These are phyloP conservation scores for Leishmania braziliensis DNA, from an alignment of 208 protist genomes.

Conservation along the genomic window DNA sequence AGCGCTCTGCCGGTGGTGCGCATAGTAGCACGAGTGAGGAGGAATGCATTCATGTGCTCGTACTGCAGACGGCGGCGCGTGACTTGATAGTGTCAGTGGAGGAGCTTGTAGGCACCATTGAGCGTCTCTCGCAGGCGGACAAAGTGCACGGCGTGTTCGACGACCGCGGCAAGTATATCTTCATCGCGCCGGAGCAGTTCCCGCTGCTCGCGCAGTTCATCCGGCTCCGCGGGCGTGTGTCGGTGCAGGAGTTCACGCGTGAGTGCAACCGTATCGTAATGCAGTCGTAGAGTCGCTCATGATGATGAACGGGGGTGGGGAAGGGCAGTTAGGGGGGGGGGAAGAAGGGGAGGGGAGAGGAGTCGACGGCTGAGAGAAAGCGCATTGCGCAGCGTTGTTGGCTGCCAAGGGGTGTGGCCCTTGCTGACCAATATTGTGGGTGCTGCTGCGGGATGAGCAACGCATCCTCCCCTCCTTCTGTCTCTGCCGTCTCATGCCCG, in stretches of 20 bases:
- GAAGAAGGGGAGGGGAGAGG: background rate
- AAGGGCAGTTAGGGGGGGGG: background rate
- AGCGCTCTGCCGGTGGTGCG: background rate
- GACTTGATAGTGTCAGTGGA: constrained; percentile 56
- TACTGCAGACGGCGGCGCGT: constrained; percentile 66
- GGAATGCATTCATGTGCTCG: constrained; percentile 40
- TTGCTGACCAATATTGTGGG: background rate
- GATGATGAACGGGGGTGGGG: background rate
- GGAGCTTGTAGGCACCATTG: constrained; percentile 55
- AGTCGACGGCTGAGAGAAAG: background rate
- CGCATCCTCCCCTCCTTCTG: too few species aligned
- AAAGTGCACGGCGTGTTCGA: constrained; percentile 71
- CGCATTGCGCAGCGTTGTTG: background rate
- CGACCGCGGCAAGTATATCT: constrained; percentile 81
- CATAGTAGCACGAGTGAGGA: background rate
- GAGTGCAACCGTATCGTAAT: constrained; percentile 76
- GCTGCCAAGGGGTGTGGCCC: background rate
- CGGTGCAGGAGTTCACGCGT: constrained; percentile 63
- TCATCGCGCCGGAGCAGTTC: constrained; percentile 61
- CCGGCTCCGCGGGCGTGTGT: constrained; percentile 59
- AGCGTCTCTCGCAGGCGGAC: constrained; percentile 52
- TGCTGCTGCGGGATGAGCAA: background rate
- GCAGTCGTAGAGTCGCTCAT: constrained; percentile 11
- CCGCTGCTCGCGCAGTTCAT: constrained; percentile 63
- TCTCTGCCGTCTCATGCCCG: background rate